These are phyloP conservation scores for Phytophthora crassamura DNA, from an alignment of 352 stramenopile species.

Conservation along the genomic window DNA sequence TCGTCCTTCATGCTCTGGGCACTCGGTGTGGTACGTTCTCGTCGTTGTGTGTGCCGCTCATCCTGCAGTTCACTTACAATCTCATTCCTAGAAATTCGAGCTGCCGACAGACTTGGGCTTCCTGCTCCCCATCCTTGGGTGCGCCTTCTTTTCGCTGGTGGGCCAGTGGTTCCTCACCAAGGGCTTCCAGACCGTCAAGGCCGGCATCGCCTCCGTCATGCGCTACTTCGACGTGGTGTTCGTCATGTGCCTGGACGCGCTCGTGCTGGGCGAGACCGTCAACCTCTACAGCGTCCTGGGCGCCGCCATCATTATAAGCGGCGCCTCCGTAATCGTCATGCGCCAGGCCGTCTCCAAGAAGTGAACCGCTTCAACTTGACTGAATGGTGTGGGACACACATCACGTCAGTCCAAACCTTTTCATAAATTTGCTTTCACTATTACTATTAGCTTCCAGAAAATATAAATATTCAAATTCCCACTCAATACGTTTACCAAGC, in stretches of 20 bases:
- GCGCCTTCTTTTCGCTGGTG: conserved; percentile 55
- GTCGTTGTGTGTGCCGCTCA: too few relatives aligned
- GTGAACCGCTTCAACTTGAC: too few relatives aligned
- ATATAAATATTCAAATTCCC: too few relatives aligned
- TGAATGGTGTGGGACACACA: too few relatives aligned
- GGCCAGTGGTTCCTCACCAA: conserved; percentile 63
- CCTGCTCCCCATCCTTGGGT: conserved; percentile 50
- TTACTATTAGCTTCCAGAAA: too few relatives aligned
- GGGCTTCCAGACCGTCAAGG: conserved; percentile 66
- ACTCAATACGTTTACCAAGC: too few relatives aligned
- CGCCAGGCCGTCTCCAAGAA: conserved; percentile 30
- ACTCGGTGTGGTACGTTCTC: conserved; percentile 36
- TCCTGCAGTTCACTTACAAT: too few relatives aligned
- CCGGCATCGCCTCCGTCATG: conserved; percentile 71
- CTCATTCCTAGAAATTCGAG: conserved; percentile 12
- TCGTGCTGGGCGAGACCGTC: conserved; percentile 57
- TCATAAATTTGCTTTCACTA: too few relatives aligned
- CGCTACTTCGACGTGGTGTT: conserved; percentile 78
- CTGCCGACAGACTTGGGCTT: conserved; percentile 25
- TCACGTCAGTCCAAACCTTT: too few relatives aligned
- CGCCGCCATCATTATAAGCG: conserved; percentile 52
- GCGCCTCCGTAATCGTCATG: conserved; percentile 57
- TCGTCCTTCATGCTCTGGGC: conserved; percentile 34
- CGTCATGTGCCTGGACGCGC: conserved; percentile 60
- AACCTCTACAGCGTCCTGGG: conserved; percentile 62